phyloP scores from a whole-genome alignment of 768 basidiomycete species.

The Collybia sp. region DNA sequence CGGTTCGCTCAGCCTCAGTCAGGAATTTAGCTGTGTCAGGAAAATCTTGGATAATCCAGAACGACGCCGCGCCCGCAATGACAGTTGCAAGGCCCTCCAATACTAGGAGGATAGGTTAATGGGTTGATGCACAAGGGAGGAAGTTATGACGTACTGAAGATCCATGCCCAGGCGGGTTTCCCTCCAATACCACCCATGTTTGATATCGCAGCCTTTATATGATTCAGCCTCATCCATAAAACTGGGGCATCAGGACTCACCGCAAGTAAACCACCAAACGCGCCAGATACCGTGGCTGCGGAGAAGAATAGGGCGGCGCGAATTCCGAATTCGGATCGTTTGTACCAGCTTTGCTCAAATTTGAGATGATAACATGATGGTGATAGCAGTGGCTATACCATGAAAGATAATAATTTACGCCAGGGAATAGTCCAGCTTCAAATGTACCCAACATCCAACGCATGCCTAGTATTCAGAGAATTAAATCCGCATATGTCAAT shows the following conservation, averaged over 20 bases:
- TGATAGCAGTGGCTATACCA: slow-evolving; percentile 36
- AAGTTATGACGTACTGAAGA: slow-evolving; percentile 44
- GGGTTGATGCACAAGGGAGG: neutral
- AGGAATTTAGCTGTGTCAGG: slow-evolving; percentile 79
- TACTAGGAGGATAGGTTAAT: slow-evolving; percentile 24
- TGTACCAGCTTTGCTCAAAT: slow-evolving; percentile 34
- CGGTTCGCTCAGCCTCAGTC: slow-evolving; percentile 61
- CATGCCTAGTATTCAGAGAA: slow-evolving; percentile 39
- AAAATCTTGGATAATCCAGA: slow-evolving; percentile 80
- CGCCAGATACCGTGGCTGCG: slow-evolving; percentile 78
- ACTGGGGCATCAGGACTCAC: slow-evolving; percentile 28
- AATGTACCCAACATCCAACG: slow-evolving; percentile 70
- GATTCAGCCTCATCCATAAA: neutral
- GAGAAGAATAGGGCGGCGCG: slow-evolving; percentile 67
- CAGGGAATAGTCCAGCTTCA: slow-evolving; percentile 65
- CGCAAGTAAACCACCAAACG: slow-evolving; percentile 73
- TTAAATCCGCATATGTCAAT: neutral
- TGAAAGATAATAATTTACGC: slow-evolving; percentile 70
- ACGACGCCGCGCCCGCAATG: slow-evolving; percentile 59
- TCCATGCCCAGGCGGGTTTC: slow-evolving; percentile 67
- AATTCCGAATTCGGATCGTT: slow-evolving; percentile 74
- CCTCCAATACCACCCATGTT: slow-evolving; percentile 70
- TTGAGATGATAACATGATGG: neutral
- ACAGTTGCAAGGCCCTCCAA: slow-evolving; percentile 67
- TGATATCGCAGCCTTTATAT: slow-evolving; percentile 50